These are phyloP conservation scores for Suillus plorans DNA, from an alignment of 768 basidiomycete genomes.

Conservation along the genomic window DNA sequence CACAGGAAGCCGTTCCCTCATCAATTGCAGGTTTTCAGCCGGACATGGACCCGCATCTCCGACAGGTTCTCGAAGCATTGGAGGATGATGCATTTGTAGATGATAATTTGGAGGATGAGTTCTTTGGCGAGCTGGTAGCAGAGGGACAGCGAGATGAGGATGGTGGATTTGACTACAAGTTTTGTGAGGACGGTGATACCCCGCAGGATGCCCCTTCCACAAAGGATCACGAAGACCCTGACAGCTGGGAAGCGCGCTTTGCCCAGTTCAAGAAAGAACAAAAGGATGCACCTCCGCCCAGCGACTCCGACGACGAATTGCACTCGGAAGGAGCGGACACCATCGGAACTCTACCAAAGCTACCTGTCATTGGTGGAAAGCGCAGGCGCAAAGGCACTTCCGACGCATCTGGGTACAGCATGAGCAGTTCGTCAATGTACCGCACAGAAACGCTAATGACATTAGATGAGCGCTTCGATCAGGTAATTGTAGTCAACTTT, in stretches of 20 bases:
- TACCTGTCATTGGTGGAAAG: constrained; percentile 80
- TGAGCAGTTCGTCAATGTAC: constrained; percentile 96
- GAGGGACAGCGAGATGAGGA: constrained; percentile 67
- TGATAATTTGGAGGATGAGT: constrained; percentile 68
- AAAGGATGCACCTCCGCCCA: constrained; percentile 20
- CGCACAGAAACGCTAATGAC: constrained; percentile 86
- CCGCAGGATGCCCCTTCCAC: constrained; percentile 25
- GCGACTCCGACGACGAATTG: constrained; percentile 51
- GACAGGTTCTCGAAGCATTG: constrained; percentile 90
- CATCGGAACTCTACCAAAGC: constrained; percentile 66
- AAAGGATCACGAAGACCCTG: constrained; percentile 34
- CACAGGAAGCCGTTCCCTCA: constrained; percentile 75
- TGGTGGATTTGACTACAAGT: constrained; percentile 67
- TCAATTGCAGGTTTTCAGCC: constrained; percentile 90
- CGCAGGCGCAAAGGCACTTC: constrained; percentile 71
- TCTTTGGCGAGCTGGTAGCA: constrained; percentile 69
- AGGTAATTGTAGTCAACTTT: constrained; percentile 48
- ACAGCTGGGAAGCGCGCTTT: constrained; percentile 80
- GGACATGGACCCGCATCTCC: constrained; percentile 93
- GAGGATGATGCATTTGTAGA: constrained; percentile 96
- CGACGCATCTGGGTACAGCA: constrained; percentile 91
- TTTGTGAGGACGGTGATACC: constrained; percentile 46
- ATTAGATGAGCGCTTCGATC: constrained; percentile 92
- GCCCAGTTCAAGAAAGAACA: constrained; percentile 70
- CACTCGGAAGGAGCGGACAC: constrained; percentile 80